These are phyloP conservation scores for Lactarius hengduanensis DNA, from an alignment of 768 basidiomycete species.

Conservation along the genomic window DNA sequence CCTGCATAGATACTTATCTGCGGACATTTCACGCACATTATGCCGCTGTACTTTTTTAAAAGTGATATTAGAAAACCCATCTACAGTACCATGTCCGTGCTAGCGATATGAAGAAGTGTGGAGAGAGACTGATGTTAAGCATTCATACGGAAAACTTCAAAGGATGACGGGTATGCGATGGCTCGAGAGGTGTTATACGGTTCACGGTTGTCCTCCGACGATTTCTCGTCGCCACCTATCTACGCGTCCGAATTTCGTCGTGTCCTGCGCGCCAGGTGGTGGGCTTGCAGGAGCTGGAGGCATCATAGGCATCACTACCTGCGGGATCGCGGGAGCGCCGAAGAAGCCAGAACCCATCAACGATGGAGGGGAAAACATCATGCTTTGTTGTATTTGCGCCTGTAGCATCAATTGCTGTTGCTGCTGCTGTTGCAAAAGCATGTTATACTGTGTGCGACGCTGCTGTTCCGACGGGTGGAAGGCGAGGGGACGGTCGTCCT, in stretches of 20 bases:
- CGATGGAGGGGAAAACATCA: constrained; percentile 66
- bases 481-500: constrained; percentile 66
- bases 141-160: neutral
- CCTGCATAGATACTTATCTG: constrained; percentile 28
- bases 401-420: constrained; percentile 53
- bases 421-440: constrained; percentile 47
- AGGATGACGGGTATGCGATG: neutral
- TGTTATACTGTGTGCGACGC: constrained; percentile 56
- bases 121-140: constrained; percentile 12
- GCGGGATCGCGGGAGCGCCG: constrained; percentile 43
- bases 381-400: constrained; percentile 63
- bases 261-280: constrained; percentile 63
- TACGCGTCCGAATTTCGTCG: constrained; percentile 65
- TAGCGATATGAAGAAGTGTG: constrained; percentile 11
- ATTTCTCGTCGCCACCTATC: constrained; percentile 83
- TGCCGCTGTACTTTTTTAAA: constrained; percentile 32
- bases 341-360: constrained; percentile 75
- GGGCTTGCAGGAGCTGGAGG: constrained; percentile 45
- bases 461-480: constrained; percentile 74
- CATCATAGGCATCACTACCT: constrained; percentile 45
- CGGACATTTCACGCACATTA: constrained; percentile 24
- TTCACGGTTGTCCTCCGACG: constrained; percentile 55
- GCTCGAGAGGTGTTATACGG: neutral
- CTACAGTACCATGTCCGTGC: constrained; percentile 26
- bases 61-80: constrained; percentile 26